These are phyloP conservation scores for Rhizophlyctis rosea DNA, from an alignment of 192 early-diverging fungal genomes.

Conservation along the genomic window DNA sequence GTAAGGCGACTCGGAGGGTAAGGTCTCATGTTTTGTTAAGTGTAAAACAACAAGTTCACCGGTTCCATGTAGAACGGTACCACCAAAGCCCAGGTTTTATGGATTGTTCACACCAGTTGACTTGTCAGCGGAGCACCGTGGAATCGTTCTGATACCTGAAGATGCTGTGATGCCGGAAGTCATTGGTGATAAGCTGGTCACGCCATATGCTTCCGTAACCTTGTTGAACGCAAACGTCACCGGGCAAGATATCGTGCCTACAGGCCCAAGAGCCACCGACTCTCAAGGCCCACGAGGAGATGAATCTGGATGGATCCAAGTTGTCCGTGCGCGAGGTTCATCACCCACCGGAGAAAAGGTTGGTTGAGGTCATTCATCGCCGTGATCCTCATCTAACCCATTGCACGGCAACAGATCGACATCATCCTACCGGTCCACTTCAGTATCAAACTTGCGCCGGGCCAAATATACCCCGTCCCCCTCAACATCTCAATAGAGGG, in stretches of 20 bases:
- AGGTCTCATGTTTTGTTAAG: not conserved
- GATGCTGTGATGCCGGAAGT: constrained; percentile 45
- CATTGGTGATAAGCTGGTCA: constrained; percentile 36
- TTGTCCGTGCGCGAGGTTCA: constrained; percentile 25
- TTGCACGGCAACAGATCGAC: constrained; percentile 9
- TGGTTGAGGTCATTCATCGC: not conserved
- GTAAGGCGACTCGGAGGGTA: constrained; percentile 66
- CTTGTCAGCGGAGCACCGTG: constrained; percentile 1
- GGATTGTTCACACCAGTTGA: constrained; percentile 23
- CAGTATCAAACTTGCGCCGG: constrained; percentile 46
- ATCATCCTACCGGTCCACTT: constrained; percentile 30
- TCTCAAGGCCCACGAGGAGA: not conserved
- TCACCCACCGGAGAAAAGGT: constrained; percentile 24
- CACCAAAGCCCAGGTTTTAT: constrained; percentile 36
- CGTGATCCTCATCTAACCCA: not conserved
- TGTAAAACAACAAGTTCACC: too few species aligned
- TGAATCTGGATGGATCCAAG: constrained; percentile 35
- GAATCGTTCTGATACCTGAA: constrained; percentile 32
- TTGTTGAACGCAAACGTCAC: constrained; percentile 43
- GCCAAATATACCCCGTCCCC: constrained; percentile 45
- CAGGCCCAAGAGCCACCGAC: not conserved
- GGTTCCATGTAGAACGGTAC: constrained; percentile 34
- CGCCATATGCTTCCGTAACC: constrained; percentile 41
- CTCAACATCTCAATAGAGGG: constrained; percentile 36
- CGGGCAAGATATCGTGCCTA: not conserved